A percentile compares a stretch with the other conserved stretches of the same genome.
phyloP scores from a whole-genome alignment of 2,329 filamentous ascomycete genomes.

The Hortaea sp. region DNA sequence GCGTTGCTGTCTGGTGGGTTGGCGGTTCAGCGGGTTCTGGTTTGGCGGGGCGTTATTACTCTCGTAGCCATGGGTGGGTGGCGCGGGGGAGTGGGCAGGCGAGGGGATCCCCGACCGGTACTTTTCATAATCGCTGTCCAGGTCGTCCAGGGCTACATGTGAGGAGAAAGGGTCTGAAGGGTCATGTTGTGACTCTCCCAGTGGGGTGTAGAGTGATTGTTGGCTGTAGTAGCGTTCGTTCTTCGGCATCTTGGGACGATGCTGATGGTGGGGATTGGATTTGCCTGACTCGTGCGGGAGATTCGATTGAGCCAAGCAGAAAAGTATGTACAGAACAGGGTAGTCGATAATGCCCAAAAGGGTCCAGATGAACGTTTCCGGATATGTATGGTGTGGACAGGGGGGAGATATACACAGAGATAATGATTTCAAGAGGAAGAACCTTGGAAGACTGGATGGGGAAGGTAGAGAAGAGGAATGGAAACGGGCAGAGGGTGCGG shows the following conservation, averaged over 20 bases:
- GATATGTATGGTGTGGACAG: no score
- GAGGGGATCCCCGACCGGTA: neutral
- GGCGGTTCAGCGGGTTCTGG: neutral
- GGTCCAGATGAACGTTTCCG: no score
- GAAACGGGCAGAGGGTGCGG: no score
- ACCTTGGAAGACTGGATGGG: no score
- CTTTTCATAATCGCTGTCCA: neutral
- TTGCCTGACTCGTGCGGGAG: no score
- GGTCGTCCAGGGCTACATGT: neutral
- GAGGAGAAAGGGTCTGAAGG: neutral
- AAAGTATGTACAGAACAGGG: no score
- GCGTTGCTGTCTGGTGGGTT: neutral
- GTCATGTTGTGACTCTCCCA: neutral
- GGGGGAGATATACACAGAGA: no score
- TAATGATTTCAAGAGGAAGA: no score
- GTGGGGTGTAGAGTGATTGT: neutral
- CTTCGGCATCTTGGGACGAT: neutral
- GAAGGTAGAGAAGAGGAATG: no score
- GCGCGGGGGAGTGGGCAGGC: neutral
- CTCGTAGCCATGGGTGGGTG: neutral
- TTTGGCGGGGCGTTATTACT: neutral
- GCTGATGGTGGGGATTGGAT: neutral
- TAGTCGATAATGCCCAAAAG: no score
- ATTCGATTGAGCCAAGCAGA: no score
- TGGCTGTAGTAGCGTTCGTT: constrained; percentile 3